A percentile compares a stretch with the other conserved stretches of the same genome.
These are phyloP conservation scores for Gypsophila paniculata DNA, from an alignment of 179 eudicot genomes.

Conservation along the genomic window DNA sequence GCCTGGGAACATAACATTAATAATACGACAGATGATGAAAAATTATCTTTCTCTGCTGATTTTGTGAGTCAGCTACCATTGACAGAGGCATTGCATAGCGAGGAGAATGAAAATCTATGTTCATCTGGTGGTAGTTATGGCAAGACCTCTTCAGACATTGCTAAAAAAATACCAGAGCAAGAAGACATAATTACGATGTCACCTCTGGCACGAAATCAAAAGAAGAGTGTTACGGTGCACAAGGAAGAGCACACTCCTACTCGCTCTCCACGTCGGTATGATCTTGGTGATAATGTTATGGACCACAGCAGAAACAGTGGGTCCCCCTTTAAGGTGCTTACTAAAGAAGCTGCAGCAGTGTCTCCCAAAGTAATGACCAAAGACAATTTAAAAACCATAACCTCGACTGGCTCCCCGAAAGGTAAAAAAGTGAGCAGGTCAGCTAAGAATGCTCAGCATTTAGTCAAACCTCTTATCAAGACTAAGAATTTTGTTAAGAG, in stretches of 20 bases:
- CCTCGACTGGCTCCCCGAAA: constrained; percentile 39
- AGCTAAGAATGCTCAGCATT: constrained; percentile 42
- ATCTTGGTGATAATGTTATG: constrained; percentile 20
- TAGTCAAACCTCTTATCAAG: constrained; percentile 56
- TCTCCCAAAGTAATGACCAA: constrained; percentile 32
- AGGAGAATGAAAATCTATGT: constrained; percentile 27
- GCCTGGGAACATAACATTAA: constrained; percentile 26
- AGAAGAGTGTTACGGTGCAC: constrained; percentile 15
- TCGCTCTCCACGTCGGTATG: constrained; percentile 25
- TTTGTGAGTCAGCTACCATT: constrained; percentile 25
- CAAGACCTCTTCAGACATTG: constrained; percentile 25
- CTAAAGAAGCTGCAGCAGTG: constrained; percentile 40
- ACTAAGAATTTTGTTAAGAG: constrained; percentile 54
- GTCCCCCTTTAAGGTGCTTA: constrained; percentile 27
- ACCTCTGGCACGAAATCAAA: constrained; percentile 19
- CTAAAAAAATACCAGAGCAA: constrained; percentile 23
- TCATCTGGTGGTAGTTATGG: constrained; percentile 22
- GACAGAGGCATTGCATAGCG: constrained; percentile 30
- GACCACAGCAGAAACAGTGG: constrained; percentile 21
- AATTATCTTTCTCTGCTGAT: constrained; percentile 27
- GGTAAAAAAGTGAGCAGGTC: constrained; percentile 49
- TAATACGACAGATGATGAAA: constrained; percentile 16
- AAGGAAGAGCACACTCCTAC: constrained; percentile 25
- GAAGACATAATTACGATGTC: constrained; percentile 24
- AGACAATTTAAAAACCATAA: constrained; percentile 37